These are phyloP conservation scores for Citrullus colocynthis DNA, from an alignment of 306 rosid genomes.

Conservation along the genomic window DNA sequence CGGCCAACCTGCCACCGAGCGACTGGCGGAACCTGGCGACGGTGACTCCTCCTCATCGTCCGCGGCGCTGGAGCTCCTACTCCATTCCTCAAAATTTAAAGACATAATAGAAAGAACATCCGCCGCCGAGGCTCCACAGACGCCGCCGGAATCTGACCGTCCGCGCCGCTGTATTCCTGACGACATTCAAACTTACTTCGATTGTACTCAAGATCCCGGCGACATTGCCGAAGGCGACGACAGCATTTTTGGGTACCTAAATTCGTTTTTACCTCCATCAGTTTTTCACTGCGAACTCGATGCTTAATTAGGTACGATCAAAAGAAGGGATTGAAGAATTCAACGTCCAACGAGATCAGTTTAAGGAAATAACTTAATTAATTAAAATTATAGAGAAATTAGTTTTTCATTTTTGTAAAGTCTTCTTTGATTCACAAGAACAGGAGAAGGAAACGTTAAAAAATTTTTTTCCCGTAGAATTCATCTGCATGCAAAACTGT, in stretches of 20 bases:
- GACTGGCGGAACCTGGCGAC: not conserved
- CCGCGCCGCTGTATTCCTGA: constrained; percentile 60
- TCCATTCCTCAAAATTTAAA: constrained; percentile 46
- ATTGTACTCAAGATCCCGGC: constrained; percentile 32
- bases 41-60: constrained; percentile 25
- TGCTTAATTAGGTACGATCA: constrained; percentile 11
- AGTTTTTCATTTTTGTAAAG: not conserved
- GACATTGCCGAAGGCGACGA: constrained; percentile 44
- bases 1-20: not conserved
- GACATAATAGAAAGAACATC: constrained; percentile 49
- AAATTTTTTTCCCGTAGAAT: not conserved
- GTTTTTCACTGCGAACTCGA: constrained; percentile 59
- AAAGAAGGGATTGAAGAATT: not conserved
- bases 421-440: constrained; percentile 2
- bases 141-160: constrained; percentile 15
- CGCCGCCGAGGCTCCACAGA: constrained; percentile 12
- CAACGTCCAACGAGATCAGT: not conserved
- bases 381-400: not conserved
- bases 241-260: constrained; percentile 50
- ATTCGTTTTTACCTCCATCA: constrained; percentile 30
- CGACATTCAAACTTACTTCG: constrained; percentile 79
- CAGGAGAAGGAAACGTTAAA: not conserved
- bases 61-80: constrained; percentile 24
- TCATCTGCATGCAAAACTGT: not conserved
- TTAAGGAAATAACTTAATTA: not conserved